These are phyloP conservation scores for Davidsoniella neocaledoniae DNA, from an alignment of 2,329 filamentous ascomycete species.

Conservation along the genomic window DNA sequence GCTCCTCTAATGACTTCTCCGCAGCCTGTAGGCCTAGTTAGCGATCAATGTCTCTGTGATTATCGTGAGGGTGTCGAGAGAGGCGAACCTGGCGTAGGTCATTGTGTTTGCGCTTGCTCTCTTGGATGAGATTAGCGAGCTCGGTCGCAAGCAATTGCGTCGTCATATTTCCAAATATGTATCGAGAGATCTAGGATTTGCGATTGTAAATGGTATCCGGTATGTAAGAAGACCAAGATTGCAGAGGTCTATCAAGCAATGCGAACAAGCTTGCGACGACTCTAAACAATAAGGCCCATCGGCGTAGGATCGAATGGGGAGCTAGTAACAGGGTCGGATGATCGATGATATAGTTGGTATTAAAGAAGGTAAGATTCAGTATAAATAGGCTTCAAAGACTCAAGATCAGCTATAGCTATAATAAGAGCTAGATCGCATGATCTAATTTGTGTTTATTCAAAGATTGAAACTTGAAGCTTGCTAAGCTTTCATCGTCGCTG, in stretches of 20 bases:
- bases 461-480: too few relatives aligned
- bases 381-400: too few relatives aligned
- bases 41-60: neutral
- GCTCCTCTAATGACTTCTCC: slow-evolving; percentile 80
- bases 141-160: slow-evolving; percentile 78
- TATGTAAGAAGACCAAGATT: too few relatives aligned
- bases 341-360: too few relatives aligned
- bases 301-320: too few relatives aligned
- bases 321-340: too few relatives aligned
- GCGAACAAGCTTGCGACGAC: neutral
- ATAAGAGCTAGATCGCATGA: neutral
- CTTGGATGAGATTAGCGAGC: slow-evolving; percentile 78
- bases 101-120: slow-evolving; percentile 87
- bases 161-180: slow-evolving; percentile 42
- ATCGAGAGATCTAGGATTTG: too few relatives aligned
- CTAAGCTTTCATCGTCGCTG: too few relatives aligned
- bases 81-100: slow-evolving; percentile 61
- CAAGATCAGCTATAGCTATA: neutral
- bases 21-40: slow-evolving; percentile 45
- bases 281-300: too few relatives aligned
- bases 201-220: too few relatives aligned
- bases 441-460: too few relatives aligned
- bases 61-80: slow-evolving; percentile 8
- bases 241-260: neutral
- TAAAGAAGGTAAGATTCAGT: too few relatives aligned